These are phyloP conservation scores for Leptographium flavum DNA, from an alignment of 2,329 filamentous ascomycete species.

Conservation along the genomic window DNA sequence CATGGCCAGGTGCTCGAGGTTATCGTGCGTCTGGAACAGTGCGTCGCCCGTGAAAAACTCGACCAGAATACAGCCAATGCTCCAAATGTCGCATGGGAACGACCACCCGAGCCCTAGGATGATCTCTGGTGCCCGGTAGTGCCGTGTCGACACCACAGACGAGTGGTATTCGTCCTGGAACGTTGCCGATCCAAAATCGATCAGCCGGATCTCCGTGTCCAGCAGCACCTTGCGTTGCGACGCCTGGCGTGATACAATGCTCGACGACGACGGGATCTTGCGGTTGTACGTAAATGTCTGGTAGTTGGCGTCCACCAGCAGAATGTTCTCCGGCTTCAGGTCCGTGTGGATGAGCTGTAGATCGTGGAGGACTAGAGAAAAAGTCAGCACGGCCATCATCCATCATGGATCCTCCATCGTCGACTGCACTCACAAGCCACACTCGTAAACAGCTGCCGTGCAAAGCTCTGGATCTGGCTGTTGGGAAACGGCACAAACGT, in stretches of 20 bases:
- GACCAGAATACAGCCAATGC: conserved; percentile 58
- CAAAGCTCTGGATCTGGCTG: conserved; percentile 96
- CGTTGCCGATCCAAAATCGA: conserved; percentile 58
- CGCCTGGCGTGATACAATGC: conserved; percentile 43
- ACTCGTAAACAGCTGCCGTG: conserved; percentile 89
- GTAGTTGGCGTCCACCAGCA: conserved; percentile 49
- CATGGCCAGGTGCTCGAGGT: conserved; percentile 61
- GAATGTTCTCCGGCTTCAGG: conserved; percentile 56
- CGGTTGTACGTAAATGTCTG: conserved; percentile 60
- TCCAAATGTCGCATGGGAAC: conserved; percentile 60
- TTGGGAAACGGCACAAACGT: conserved; percentile 94
- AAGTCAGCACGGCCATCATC: no score
- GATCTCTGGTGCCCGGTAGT: conserved; percentile 57
- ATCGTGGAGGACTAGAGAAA: conserved; percentile 67
- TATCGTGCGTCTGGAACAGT: conserved; percentile 59
- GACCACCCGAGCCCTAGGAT: conserved; percentile 59
- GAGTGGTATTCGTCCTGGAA: conserved; percentile 63
- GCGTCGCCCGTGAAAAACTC: conserved; percentile 61
- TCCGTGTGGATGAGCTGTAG: conserved; percentile 92
- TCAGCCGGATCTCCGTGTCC: conserved; percentile 55
- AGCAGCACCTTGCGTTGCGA: conserved; percentile 50
- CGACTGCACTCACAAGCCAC: conserved; percentile 66
- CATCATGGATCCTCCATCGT: no score
- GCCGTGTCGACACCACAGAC: conserved; percentile 54
- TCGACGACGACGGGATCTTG: conserved; percentile 53